Evolutionary conservation across 2,329 filamentous ascomycete genomes (phyloP), one percentile per base, ranked within the genome.

Genomic region (Alternaria sp.): DNA sequence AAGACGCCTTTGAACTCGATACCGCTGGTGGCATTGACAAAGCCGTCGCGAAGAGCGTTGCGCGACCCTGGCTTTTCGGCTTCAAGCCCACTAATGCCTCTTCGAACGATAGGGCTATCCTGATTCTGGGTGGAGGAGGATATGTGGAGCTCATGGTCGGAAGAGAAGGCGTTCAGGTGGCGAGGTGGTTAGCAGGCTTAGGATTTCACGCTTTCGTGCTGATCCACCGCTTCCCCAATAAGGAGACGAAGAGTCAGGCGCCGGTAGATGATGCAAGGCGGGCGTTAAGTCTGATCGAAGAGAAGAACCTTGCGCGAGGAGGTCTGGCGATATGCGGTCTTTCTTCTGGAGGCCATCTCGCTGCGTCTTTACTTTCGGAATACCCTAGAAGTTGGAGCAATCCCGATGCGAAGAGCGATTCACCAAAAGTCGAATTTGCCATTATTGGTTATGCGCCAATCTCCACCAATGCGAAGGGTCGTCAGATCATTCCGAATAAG

Each of bases 361-460:
- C 59, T 18, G 67, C 65, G 4, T 57, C 57, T 3, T 42, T 70
- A 7, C 55, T 68, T 5, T 53, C 65, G 12, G 34, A 56, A 0
- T 70, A 67, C 34, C 67, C 67, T 0, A n/a, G 42, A 3, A 42
- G 59, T 46, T 14, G 51, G 57, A 18, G 3, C 18, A 16, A n/a
- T 3, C 46, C 32, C 2, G 5, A 26, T 38, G 8, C 30, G 20
- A 16, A 26, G 8, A 1, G 3, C 6, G 30, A 8, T 0, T 4
- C 57, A 4, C 67, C 67, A 3, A 24, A 56, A 0, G n/a, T 67
- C 1, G 48, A 57, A 1, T 68, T 70, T 26, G 62, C 66, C 6
- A 58, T 70, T 39, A 64, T 70, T 14, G 66, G 64, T 3, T 70
- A 70, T 22, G 67, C 58, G 3, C 67, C 65, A 2, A 70, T 70